Conservation (phyloP, 208 protist species). For the Balamuthia mandrillaris region DNA sequence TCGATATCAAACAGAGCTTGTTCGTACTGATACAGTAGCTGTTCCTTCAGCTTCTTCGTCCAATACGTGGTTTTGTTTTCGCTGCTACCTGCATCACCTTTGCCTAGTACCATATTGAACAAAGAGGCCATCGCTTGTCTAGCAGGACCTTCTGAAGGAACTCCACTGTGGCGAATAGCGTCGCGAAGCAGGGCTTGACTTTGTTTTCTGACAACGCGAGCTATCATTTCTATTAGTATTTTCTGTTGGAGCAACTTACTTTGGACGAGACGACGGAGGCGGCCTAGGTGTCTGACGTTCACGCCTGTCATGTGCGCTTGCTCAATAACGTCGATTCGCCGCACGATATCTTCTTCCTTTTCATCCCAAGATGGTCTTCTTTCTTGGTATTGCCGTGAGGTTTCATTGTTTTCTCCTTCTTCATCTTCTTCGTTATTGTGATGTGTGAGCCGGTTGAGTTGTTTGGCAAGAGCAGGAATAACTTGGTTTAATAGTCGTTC, state of each 20-base stretch:
- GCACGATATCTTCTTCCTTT: not conserved
- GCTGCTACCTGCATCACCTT: not conserved
- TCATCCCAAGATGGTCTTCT: too few species aligned
- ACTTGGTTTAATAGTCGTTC: not conserved
- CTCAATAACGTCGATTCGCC: constrained; percentile 24
- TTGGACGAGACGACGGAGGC: not conserved
- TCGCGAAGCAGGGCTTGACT: too few species aligned
- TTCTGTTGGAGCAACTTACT: not conserved
- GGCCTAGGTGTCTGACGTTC: constrained; percentile 49
- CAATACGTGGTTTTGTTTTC: not conserved
- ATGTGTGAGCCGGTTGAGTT: too few species aligned
- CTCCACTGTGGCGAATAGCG: too few species aligned
- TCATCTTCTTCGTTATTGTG: not conserved
- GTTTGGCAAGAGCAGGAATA: not conserved
- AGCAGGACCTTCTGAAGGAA: not conserved
- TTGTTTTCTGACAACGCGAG: constrained; percentile 9
- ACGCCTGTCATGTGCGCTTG: constrained; percentile 27
- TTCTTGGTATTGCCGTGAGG: too few species aligned
- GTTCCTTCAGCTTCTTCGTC: not conserved
- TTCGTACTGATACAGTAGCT: not conserved
- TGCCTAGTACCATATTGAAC: not conserved
- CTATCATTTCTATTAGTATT: constrained; percentile 28
- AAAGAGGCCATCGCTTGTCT: not conserved
- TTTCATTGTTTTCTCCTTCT: too few species aligned
- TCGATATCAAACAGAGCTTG: not conserved